Evolutionary conservation across 495 filamentous ascomycete species (phyloP), one percentile per base, ranked within the genome.

Genomic region (Neurospora hispaniola): DNA sequence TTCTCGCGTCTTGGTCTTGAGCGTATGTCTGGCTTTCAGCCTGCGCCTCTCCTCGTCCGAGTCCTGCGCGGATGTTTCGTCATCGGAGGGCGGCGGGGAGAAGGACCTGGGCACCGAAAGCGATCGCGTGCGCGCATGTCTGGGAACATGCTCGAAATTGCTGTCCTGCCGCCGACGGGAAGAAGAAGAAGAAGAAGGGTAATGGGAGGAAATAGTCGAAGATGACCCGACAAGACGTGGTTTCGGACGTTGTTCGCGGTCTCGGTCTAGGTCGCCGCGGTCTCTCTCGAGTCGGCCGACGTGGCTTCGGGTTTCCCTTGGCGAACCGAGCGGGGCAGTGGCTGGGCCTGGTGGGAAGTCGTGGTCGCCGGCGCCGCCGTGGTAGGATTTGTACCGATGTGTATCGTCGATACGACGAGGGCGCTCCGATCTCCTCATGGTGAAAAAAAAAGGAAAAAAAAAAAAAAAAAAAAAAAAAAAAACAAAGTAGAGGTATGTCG

Each of bases 301-400:
- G 5, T 20, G 39, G 35, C 42, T 46, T 35, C 54, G 54, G 54
- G 54, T 66, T 66, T 66, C 54, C 23, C 54, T 62, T 35, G 71
- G 35, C 38, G 46, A 40, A n/a, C 14, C 66, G 48, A 43, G 59
- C 48, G 69, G 16, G 72, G 38, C 70, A 35, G 44, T 46, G 62
- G 54, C 23, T 35, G 54, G 54, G 54, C 54, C 54, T 1, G 38
- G 35, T 20, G 66, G 42, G 20, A 70, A 27, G 20, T 73, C 73
- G 62, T 46, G 43, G 38, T 74, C 68, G 14, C 46, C 35, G 35
- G 1, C 35, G 35, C 35, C 35, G 35, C 35, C 8, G 69, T 72
- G 73, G n/a, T 46, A 69, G 70, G 46, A 70, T 43, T 73, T 48
- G 54, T 71, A 72, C 44, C 74, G 54, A 38, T 18, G 54, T 5